Base-by-base conservation (phyloP, 345 rosid species). In the Diplotaxis tenuifolia region DNA sequence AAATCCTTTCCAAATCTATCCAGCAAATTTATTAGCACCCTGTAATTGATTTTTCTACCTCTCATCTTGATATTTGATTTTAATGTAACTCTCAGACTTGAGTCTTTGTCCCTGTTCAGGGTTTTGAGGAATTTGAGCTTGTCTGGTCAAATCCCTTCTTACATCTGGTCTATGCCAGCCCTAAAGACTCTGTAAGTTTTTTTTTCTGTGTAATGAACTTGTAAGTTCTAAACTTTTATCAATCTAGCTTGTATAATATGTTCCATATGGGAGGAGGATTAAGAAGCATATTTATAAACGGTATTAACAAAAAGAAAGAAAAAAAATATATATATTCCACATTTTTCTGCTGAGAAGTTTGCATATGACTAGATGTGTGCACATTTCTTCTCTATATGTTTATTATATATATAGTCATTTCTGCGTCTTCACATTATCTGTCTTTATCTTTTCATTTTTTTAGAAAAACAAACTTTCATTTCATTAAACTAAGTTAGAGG, bases 1-100 rank as follows among this genome's bases (percentile, higher is more conserved):
- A 36, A 34, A 55, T 36, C 74, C 16, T 85, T 87, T 74, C 87
- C 87, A 9, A 23, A 25, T 23, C 47, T 85, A 27, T 29, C 67
- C 10, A 85, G 74, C 79, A 55, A 75, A n/a, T 56, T 49, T 45
- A 38, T 73, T 6, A 1, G 7, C 28, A 1, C 0, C 18, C 18
- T 73, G 77, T 73, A 73, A 40, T 1, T 49, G 0, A 45, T 19
- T 3, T n/a, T 10, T 47, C 20, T 6, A 22, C 16, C 27, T 55
- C 7, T 55, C 18, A 10, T 55, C 60, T 55, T 55, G 27, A 32
- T 2, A 28, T 28, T 15, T 63, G 16, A 28, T 32, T 12, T 67
- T 54, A 11, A 11, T 54, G 27, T 4, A 0, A 19, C 9, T 36
- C 16, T 29, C 54, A 16, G 25, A 38, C 63, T 53, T 4, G 40